Conservation (phyloP, 345 rosid species). For the Syzygium jambos region DNA sequence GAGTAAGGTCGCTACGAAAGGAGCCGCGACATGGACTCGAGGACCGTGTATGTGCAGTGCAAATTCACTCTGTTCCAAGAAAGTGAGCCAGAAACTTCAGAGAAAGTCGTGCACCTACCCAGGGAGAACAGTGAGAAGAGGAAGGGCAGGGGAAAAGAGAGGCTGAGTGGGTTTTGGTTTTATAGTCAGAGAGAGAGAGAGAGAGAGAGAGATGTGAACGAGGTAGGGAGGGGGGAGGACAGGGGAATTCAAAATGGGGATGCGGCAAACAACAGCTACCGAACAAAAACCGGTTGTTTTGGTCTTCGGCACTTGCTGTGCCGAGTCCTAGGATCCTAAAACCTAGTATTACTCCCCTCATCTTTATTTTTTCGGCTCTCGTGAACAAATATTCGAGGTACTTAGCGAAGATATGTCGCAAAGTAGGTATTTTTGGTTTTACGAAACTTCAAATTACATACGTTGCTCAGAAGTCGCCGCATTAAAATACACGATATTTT, state of each 20-base stretch:
- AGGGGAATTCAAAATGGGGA: conserved; percentile 30
- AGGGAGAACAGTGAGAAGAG: not conserved
- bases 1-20: not conserved
- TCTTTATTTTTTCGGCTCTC: not conserved
- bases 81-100: not conserved
- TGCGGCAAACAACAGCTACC: conserved; percentile 56
- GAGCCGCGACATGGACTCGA: not conserved
- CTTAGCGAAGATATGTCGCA: not conserved
- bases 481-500: not conserved
- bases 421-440: not conserved
- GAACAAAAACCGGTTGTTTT: conserved; percentile 24
- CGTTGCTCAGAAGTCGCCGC: not conserved
- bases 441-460: not conserved
- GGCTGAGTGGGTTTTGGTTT: not conserved
- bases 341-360: not conserved
- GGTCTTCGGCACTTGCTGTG: conserved; percentile 10
- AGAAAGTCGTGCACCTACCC: not conserved
- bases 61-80: not conserved
- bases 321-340: not conserved
- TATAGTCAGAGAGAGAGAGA: conserved; percentile 8
- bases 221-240: not conserved
- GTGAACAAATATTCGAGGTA: not conserved
- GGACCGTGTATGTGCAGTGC: not conserved
- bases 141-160: not conserved
- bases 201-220: not conserved